Percentiles rank a stretch among this genome's conserved stretches.
phyloP scores from a whole-genome alignment of 1,284 basidiomycete genomes.

The Rhodotorula sp. region DNA sequence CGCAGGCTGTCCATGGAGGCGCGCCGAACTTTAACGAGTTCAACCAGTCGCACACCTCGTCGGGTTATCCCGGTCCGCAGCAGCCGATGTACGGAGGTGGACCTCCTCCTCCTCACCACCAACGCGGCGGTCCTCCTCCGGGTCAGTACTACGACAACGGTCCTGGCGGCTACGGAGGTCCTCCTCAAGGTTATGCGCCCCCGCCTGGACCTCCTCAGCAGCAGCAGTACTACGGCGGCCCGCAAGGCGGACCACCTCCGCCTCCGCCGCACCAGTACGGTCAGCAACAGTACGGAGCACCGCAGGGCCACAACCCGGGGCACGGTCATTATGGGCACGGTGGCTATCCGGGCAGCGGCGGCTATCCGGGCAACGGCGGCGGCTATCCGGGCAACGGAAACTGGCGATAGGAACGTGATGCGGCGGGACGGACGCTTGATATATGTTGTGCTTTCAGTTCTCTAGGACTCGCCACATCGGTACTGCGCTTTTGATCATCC shows the following conservation, averaged over 20 bases:
- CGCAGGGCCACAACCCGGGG: neutral
- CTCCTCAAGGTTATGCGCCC: neutral
- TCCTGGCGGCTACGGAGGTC: neutral
- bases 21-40: constrained; percentile 13
- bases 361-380: neutral
- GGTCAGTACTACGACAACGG: neutral
- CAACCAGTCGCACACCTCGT: constrained; percentile 1
- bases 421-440: neutral
- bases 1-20: constrained; percentile 21
- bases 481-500: no score
- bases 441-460: no score
- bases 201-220: neutral
- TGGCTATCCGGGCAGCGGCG: neutral
- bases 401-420: neutral
- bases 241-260: neutral
- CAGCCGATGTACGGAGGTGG: neutral
- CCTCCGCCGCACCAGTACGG: neutral
- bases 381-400: neutral
- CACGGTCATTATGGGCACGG: neutral
- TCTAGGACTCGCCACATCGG: no score
- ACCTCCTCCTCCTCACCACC: neutral
- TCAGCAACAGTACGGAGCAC: neutral
- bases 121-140: neutral
- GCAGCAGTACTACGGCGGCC: neutral
- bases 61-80: constrained; percentile 3